A percentile compares a stretch with the other conserved stretches of the same genome.
Conservation (phyloP, 345 rosid species). For the Brassica juncea region DNA sequence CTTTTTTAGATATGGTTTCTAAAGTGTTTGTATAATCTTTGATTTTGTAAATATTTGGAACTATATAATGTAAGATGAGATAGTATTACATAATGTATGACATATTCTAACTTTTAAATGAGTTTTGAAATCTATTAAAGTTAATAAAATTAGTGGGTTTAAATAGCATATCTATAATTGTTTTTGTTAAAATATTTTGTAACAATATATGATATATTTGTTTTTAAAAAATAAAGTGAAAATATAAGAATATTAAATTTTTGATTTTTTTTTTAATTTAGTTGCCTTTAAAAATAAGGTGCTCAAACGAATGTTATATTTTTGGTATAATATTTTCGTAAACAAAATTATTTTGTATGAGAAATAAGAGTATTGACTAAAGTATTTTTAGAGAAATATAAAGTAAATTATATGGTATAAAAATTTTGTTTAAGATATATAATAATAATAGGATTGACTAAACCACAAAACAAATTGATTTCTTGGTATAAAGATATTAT, state of each 20-base stretch:
- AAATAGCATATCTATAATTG: not conserved
- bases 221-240: not conserved
- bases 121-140: no score
- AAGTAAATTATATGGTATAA: not conserved
- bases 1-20: no score
- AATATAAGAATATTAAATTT: not conserved
- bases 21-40: no score
- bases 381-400: not conserved
- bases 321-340: not conserved
- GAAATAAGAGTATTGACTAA: not conserved
- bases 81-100: no score
- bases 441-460: not conserved
- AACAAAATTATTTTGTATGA: no score
- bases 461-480: not conserved
- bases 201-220: not conserved
- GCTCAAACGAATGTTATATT: not conserved
- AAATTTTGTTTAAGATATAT: not conserved
- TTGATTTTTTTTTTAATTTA: no score
- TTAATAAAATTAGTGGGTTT: no score
- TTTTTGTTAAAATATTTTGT: not conserved
- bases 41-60: no score
- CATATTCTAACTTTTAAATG: no score
- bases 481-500: not conserved
- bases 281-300: not conserved
- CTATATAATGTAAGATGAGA: no score